Conservation (phyloP, 2,329 filamentous ascomycete genomes). For the Neofusicoccum parvum region DNA sequence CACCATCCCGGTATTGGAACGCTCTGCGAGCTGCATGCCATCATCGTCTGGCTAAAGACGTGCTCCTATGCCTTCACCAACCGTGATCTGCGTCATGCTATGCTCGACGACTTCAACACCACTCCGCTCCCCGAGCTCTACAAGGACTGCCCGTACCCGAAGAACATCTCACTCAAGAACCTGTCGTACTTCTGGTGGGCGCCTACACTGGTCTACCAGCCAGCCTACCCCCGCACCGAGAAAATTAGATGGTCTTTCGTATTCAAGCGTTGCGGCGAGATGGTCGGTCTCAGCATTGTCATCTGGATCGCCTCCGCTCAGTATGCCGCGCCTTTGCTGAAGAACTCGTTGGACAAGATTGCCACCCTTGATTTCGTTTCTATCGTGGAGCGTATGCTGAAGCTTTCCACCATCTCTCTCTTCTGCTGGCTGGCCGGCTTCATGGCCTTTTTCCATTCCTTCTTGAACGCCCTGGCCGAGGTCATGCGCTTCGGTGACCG, state of each 20-base stretch:
- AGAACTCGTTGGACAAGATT: constrained; percentile 88
- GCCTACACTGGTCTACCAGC: constrained; percentile 94
- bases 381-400: constrained; percentile 87
- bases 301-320: constrained; percentile 96
- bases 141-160: constrained; percentile 78
- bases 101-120: constrained; percentile 60
- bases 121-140: constrained; percentile 80
- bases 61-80: constrained; percentile 97
- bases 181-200: constrained; percentile 98
- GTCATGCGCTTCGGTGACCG: constrained; percentile 87
- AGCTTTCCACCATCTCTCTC: constrained; percentile 91
- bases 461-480: constrained; percentile 88
- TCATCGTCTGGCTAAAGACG: constrained; percentile 95
- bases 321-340: constrained; percentile 86
- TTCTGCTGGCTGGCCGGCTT: constrained; percentile 98
- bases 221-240: constrained; percentile 84
- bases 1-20: constrained; percentile 94
- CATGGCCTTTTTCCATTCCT: constrained; percentile 93
- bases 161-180: constrained; percentile 86
- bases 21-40: constrained; percentile 83
- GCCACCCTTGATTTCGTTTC: constrained; percentile 75
- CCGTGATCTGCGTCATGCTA: constrained; percentile 87
- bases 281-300: constrained; percentile 76
- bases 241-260: constrained; percentile 88
- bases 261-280: constrained; percentile 76